phyloP scores from a whole-genome alignment of 1,284 basidiomycete species.

The Coniferiporia sulphurascens region DNA sequence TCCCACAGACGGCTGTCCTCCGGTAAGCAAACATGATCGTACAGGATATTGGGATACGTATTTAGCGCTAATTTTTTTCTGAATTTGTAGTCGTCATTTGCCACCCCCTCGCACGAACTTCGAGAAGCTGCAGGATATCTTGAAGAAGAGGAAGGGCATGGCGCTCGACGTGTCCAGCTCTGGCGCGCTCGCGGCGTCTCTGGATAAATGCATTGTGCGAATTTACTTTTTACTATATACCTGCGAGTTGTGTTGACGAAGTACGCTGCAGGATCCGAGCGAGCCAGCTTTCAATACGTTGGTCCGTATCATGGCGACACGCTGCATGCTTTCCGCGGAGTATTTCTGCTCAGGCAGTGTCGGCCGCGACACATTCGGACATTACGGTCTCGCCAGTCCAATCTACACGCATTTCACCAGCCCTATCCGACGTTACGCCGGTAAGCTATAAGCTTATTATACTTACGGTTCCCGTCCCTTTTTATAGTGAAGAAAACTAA shows the following conservation, averaged over 20 bases:
- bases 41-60: neutral
- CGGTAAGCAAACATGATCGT: slow-evolving; percentile 42
- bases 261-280: slow-evolving; percentile 55
- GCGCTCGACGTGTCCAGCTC: slow-evolving; percentile 91
- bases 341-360: slow-evolving; percentile 98
- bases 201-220: slow-evolving; percentile 83
- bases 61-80: slow-evolving; percentile 9
- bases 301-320: slow-evolving; percentile 97
- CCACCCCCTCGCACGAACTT: slow-evolving; percentile 94
- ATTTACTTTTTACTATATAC: neutral
- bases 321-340: slow-evolving; percentile 98
- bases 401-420: slow-evolving; percentile 99
- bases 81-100: slow-evolving; percentile 70
- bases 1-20: slow-evolving; percentile 93
- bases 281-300: slow-evolving; percentile 95
- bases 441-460: slow-evolving; percentile 40
- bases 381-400: slow-evolving; percentile 93
- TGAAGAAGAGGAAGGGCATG: slow-evolving; percentile 82
- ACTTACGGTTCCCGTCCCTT: slow-evolving; percentile 30
- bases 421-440: slow-evolving; percentile 90
- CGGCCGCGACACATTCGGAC: slow-evolving; percentile 87
- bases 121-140: slow-evolving; percentile 91
- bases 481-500: slow-evolving; percentile 20
- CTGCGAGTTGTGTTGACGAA: neutral
- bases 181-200: slow-evolving; percentile 82